Base-by-base conservation (phyloP, 2,329 filamentous ascomycete species). In the Lojkania enalia region DNA sequence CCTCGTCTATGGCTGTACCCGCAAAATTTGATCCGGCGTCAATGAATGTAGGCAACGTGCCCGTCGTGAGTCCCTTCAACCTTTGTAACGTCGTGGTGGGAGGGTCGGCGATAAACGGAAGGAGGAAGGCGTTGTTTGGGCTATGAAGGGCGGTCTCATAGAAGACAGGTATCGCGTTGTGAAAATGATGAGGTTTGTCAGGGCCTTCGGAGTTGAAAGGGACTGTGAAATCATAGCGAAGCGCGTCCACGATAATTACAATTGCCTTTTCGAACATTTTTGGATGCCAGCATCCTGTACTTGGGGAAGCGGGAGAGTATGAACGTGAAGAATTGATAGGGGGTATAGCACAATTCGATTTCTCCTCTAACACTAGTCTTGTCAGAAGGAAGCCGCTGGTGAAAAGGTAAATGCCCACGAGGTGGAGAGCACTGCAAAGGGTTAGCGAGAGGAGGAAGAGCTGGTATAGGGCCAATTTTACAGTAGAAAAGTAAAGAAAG, bases 41-140 rank as follows among this genome's bases (percentile, higher is more conserved):
- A 42, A 97, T 81, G 64, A 99, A 96, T 0, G 92, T 96, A 1
- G 94, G 94, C 42, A 99, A 73, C 1, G 94, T 97, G 3, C 94
- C 94, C 0, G 94, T 99, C 14, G 91, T 99, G 54, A 99, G 72
- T 2, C 92, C 94, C 73, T 97, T 97, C 54, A 99, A 73, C 52
- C 94, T 78, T 71, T 97, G 94, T 47, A 97, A 74, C 5, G 94
- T 99, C 4, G 91, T 87, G 3, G 94, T 99, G 5, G 94, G 94
- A 25, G 94, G 92, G 64, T 99, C 94, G 29, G 94, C 94, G 63
- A 99, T 96, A 70, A 99, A 99, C 1, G 94, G 94, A 19, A 91
- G 79, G 36, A 99, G 76, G 63, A 99, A 89, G 1, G 94, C 91
- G 69, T 95, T 89, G 44, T 85, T 76, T 0, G 94, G 94, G 35